Evolutionary conservation across 768 basidiomycete species (phyloP).

Genomic region (Calvatia gigantea): DNA sequence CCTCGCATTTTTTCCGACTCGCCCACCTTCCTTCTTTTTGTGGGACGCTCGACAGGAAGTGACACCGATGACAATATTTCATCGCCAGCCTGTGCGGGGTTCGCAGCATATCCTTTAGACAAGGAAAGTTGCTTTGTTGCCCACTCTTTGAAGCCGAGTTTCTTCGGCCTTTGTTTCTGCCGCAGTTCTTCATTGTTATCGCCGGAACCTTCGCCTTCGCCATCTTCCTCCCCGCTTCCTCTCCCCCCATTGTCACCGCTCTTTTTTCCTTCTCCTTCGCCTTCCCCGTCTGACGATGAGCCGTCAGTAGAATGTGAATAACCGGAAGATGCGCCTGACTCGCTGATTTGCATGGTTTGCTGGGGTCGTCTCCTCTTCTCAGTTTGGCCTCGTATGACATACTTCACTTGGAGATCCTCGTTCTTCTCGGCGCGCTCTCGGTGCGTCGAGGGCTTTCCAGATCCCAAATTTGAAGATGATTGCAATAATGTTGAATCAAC

Average conservation of each 20-base stretch:
- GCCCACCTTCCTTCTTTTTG: conserved; percentile 49
- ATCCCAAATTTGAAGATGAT: conserved; percentile 82
- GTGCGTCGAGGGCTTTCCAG: conserved; percentile 60
- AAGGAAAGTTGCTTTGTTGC: conserved; percentile 71
- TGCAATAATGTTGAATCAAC: conserved; percentile 58
- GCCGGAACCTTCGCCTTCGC: conserved; percentile 17
- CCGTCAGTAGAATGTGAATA: conserved; percentile 72
- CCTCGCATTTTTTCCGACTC: conserved; percentile 54
- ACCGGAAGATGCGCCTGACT: conserved; percentile 64
- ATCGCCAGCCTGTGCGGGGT: conserved; percentile 16
- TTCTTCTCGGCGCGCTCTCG: conserved; percentile 53
- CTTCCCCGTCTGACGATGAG: conserved; percentile 13
- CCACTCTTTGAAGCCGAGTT: conserved; percentile 83
- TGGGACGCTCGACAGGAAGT: conserved; percentile 19
- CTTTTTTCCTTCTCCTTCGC: conserved; percentile 19
- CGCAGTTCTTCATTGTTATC: conserved; percentile 19
- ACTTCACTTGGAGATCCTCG: conserved; percentile 59
- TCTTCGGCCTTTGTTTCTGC: conserved; percentile 28
- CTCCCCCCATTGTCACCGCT: conserved; percentile 17
- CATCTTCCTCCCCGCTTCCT: conserved; percentile 20
- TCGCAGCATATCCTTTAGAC: conserved; percentile 34
- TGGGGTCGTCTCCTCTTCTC: conserved; percentile 45
- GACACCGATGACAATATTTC: conserved; percentile 12
- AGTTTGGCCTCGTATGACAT: conserved; percentile 43
- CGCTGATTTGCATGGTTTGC: conserved; percentile 20